Evolutionary conservation across 2,329 filamentous ascomycete genomes (phyloP).

Genomic region (Zasmidium citrigriseum): DNA sequence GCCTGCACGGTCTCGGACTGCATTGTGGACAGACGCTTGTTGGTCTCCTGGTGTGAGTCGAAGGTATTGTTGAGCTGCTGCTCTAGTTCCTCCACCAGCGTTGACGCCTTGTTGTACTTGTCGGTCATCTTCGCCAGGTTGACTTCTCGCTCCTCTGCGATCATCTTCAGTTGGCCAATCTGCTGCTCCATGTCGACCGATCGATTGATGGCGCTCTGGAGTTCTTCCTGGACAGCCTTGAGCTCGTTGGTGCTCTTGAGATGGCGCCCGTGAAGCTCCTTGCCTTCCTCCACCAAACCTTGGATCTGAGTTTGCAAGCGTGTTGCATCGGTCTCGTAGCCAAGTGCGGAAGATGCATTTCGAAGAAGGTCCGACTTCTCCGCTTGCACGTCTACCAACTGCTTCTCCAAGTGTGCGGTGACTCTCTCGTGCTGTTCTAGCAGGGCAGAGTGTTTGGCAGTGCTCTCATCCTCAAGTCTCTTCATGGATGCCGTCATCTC

Average conservation of each 20-base stretch:
- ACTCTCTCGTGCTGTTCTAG: slow-evolving; percentile 36
- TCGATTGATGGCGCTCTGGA: slow-evolving; percentile 42
- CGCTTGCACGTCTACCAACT: slow-evolving; percentile 60
- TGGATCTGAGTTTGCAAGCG: slow-evolving; percentile 46
- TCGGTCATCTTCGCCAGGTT: slow-evolving; percentile 59
- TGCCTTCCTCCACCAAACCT: slow-evolving; percentile 47
- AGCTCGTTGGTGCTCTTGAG: slow-evolving; percentile 47
- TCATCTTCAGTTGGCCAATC: slow-evolving; percentile 47
- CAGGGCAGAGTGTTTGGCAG: slow-evolving; percentile 38
- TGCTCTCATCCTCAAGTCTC: slow-evolving; percentile 30
- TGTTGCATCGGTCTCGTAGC: slow-evolving; percentile 57
- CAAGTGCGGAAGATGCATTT: slow-evolving; percentile 64
- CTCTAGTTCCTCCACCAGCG: slow-evolving; percentile 91
- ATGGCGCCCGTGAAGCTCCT: slow-evolving; percentile 44
- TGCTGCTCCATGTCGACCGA: slow-evolving; percentile 44
- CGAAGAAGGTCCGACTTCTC: slow-evolving; percentile 62
- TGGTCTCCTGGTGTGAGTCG: slow-evolving; percentile 83
- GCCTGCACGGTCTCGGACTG: slow-evolving; percentile 49
- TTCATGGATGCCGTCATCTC: slow-evolving; percentile 62
- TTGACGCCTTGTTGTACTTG: slow-evolving; percentile 86
- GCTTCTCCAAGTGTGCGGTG: slow-evolving; percentile 56
- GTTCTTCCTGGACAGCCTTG: slow-evolving; percentile 43
- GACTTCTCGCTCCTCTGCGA: slow-evolving; percentile 57
- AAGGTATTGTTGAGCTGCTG: slow-evolving; percentile 95
- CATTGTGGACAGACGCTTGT: slow-evolving; percentile 78